Percentiles rank a stretch among this genome's conserved stretches.
phyloP scores from a whole-genome alignment of 148 eudicot genomes.

The Spergularia bocconei region DNA sequence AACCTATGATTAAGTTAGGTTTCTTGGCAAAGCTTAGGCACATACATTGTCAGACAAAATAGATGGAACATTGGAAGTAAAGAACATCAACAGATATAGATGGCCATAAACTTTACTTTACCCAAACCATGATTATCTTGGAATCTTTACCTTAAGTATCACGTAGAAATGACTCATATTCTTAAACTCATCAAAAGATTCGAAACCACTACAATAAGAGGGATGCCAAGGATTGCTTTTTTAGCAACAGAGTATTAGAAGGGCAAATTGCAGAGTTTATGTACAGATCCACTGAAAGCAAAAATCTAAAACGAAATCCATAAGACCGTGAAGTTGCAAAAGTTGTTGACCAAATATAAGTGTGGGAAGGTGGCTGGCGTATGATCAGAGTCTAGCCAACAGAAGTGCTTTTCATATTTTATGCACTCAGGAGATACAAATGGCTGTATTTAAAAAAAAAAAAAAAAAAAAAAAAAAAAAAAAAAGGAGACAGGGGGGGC shows the following conservation, averaged over 20 bases:
- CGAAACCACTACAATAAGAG: neutral
- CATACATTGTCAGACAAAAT: neutral
- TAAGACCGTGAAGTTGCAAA: neutral
- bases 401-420: neutral
- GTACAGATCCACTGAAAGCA: neutral
- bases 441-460: neutral
- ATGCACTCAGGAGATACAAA: slow-evolving; percentile 8
- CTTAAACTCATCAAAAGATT: neutral
- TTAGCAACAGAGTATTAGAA: neutral
- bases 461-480: no score
- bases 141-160: neutral
- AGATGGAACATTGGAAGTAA: neutral
- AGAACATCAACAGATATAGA: neutral
- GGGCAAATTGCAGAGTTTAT: neutral
- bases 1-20: neutral
- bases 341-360: neutral
- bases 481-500: no score
- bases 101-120: neutral
- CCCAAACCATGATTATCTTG: neutral
- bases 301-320: neutral
- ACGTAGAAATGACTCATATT: neutral
- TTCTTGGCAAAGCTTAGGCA: neutral
- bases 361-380: neutral
- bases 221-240: neutral
- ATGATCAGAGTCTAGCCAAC: neutral